Evolutionary conservation across 352 stramenopile species (phyloP).

Genomic region (Phytophthora idaei): DNA sequence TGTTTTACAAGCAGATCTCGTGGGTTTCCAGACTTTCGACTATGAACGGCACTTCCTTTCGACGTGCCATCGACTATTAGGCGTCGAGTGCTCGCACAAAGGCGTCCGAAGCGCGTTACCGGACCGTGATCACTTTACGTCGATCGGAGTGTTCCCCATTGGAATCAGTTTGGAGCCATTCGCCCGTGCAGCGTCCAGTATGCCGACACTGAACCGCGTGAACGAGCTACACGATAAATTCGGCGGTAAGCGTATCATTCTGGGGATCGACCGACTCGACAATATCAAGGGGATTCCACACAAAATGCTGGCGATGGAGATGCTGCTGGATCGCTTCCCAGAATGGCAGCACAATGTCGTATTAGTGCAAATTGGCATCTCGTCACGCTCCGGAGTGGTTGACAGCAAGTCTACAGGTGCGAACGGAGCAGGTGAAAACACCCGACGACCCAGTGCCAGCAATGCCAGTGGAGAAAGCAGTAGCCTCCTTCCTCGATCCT

Average conservation of each 20-base stretch:
- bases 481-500: constrained; percentile 26
- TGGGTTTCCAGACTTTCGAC: constrained; percentile 91
- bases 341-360: constrained; percentile 96
- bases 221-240: constrained; percentile 82
- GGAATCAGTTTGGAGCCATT: constrained; percentile 88
- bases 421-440: constrained; percentile 20
- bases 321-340: constrained; percentile 82
- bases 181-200: constrained; percentile 59
- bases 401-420: constrained; percentile 30
- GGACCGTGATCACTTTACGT: constrained; percentile 87
- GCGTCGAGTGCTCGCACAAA: constrained; percentile 74
- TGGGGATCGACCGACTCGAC: constrained; percentile 87
- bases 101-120: constrained; percentile 72
- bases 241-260: constrained; percentile 80
- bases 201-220: constrained; percentile 62
- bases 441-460: constrained; percentile 20
- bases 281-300: constrained; percentile 91
- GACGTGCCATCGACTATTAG: constrained; percentile 78
- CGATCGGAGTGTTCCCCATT: constrained; percentile 88
- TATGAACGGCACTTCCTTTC: constrained; percentile 90
- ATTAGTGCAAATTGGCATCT: constrained; percentile 96
- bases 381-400: constrained; percentile 63
- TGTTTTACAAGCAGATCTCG: constrained; percentile 82
- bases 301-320: constrained; percentile 89
- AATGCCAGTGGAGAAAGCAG: constrained; percentile 13